These are phyloP conservation scores for Globisporangium perplexum DNA, from an alignment of 352 stramenopile species.

Conservation along the genomic window DNA sequence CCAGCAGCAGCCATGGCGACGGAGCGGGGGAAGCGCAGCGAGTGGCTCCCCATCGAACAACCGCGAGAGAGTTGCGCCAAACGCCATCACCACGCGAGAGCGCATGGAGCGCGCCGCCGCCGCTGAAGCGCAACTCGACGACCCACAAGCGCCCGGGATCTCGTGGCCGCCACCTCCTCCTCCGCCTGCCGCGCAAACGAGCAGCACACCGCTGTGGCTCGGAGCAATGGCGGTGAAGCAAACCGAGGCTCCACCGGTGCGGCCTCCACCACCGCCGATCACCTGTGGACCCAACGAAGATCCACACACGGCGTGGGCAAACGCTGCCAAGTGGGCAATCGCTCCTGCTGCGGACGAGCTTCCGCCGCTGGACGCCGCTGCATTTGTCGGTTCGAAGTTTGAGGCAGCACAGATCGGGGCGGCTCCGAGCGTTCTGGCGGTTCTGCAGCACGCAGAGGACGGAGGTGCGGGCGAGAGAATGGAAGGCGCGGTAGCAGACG, in stretches of 20 bases:
- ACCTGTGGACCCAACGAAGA: conserved; percentile 7
- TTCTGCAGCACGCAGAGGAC: not conserved
- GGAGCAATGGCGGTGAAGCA: not conserved
- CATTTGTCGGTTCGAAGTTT: not conserved
- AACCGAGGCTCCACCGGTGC: not conserved
- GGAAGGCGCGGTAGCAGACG: not conserved
- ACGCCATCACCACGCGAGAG: conserved; percentile 10
- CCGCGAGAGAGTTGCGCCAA: not conserved
- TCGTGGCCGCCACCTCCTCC: not conserved
- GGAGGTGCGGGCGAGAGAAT: not conserved
- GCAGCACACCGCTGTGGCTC: conserved; percentile 1
- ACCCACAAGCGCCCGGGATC: not conserved
- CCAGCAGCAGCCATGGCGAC: not conserved
- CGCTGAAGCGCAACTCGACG: not conserved
- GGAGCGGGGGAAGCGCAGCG: not conserved
- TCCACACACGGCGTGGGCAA: conserved; percentile 10
- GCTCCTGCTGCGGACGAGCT: not conserved
- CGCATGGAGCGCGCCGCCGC: conserved; percentile 11
- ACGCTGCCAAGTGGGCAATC: conserved; percentile 7
- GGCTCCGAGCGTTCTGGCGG: not conserved
- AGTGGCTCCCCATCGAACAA: not conserved
- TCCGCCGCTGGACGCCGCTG: not conserved
- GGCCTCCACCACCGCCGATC: not conserved
- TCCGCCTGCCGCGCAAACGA: not conserved
- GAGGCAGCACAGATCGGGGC: not conserved